Evolutionary conservation across 352 stramenopile genomes (phyloP), one percentile per base, ranked within the genome.

Genomic region (Phytophthora citricola): DNA sequence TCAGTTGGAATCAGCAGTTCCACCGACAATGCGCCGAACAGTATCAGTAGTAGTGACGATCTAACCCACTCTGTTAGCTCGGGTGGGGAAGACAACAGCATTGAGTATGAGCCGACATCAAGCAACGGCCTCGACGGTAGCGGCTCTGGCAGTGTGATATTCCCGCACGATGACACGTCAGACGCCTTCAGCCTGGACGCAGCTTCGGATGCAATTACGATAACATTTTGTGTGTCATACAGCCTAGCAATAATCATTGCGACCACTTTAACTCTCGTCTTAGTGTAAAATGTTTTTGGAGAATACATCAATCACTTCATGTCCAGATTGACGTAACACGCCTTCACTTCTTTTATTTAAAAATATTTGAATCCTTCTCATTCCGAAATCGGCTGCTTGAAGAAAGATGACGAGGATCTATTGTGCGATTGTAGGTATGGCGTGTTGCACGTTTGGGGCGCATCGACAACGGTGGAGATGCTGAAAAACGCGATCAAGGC

Each of bases 21-120:
- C 17, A 54, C 5, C 47, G 17, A 31, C 27, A 11, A 5, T 24
- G 10, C 20, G 5, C 15, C 20, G 45, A 8, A 8, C 10, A 36
- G 31, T 36, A 38, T 24, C 20, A 43, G 53, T n/a, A 14, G 44
- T 5, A 6, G n/a, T 4, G 31, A n/a, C 41, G 32, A 8, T 31
- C 14, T n/a, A 51, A 2, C 2, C 9, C 26, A 51, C 34, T 51
- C 52, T 36, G 40, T 43, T 7, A 24, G 38, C 20, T 59, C 52
- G 4, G n/a, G 20, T n/a, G 40, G 27, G 2, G 40, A 61, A 36
- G 27, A 45, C 24, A 36, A 47, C 43, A 54, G 14, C 43, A 36
- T 54, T 36, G 29, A 62, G 5, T 32, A 54, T 22, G 43, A 58
- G 17, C 15, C 31, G 27, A 22, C 31, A 34, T 53, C 31, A 15